Conservation (phyloP, 768 basidiomycete species). For the Tylopilus intermedius region DNA sequence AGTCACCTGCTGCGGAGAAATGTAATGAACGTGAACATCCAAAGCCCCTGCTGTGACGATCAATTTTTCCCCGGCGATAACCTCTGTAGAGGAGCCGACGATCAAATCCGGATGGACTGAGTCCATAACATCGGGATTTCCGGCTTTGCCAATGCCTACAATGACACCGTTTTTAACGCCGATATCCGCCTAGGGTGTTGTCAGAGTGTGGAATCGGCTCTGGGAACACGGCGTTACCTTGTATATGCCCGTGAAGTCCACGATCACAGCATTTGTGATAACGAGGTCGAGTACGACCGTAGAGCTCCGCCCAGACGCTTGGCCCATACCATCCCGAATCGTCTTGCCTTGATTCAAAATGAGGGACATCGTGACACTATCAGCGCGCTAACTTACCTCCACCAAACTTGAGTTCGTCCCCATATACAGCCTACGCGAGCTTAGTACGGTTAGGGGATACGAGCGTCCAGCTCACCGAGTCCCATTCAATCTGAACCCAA, state of each 20-base stretch:
- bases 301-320: slow-evolving; percentile 68
- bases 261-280: slow-evolving; percentile 90
- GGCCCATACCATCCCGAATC: slow-evolving; percentile 96
- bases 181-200: slow-evolving; percentile 73
- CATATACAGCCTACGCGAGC: slow-evolving; percentile 66
- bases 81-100: slow-evolving; percentile 90
- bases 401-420: slow-evolving; percentile 97
- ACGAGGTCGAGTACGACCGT: slow-evolving; percentile 78
- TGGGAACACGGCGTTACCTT: slow-evolving; percentile 49
- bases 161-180: slow-evolving; percentile 84
- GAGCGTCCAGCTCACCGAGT: slow-evolving; percentile 46
- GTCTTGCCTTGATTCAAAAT: slow-evolving; percentile 62
- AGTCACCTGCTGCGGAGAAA: slow-evolving; percentile 86
- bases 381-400: slow-evolving; percentile 52
- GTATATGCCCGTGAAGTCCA: slow-evolving; percentile 95
- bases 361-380: not conserved
- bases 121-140: slow-evolving; percentile 92
- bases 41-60: slow-evolving; percentile 92
- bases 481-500: slow-evolving; percentile 90
- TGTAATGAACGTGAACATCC: slow-evolving; percentile 91
- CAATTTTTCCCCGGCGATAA: slow-evolving; percentile 91
- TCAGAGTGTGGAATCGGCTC: slow-evolving; percentile 2
- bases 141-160: slow-evolving; percentile 90
- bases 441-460: not conserved
- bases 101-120: slow-evolving; percentile 66